These are phyloP conservation scores for Discostella pseudostelligera DNA, from an alignment of 108 stramenopile species.

Conservation along the genomic window DNA sequence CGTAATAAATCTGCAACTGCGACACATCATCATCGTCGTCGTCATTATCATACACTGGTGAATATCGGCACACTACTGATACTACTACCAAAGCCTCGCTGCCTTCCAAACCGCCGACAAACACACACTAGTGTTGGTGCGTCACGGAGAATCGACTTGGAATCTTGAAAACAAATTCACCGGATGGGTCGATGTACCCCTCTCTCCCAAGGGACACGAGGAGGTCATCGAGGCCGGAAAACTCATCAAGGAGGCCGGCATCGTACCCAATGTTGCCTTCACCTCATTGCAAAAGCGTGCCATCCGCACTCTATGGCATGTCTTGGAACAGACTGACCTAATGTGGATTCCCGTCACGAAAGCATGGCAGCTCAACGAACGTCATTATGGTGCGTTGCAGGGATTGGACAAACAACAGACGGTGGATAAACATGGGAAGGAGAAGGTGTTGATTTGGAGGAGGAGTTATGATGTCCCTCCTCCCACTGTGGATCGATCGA, in stretches of 20 bases:
- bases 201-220: slow-evolving; percentile 87
- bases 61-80: too few relatives aligned
- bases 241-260: slow-evolving; percentile 65
- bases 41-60: neutral
- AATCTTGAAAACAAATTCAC: slow-evolving; percentile 97
- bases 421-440: slow-evolving; percentile 95
- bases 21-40: too few relatives aligned
- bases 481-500: slow-evolving; percentile 71
- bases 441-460: slow-evolving; percentile 95
- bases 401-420: slow-evolving; percentile 99
- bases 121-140: slow-evolving; percentile 80
- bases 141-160: slow-evolving; percentile 97
- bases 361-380: slow-evolving; percentile 95
- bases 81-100: slow-evolving; percentile 20
- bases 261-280: slow-evolving; percentile 78
- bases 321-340: slow-evolving; percentile 84
- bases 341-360: slow-evolving; percentile 90
- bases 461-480: slow-evolving; percentile 97
- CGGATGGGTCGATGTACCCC: slow-evolving; percentile 95
- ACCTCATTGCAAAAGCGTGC: slow-evolving; percentile 93
- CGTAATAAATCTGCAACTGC: too few relatives aligned
- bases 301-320: slow-evolving; percentile 81
- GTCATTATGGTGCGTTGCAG: slow-evolving; percentile 90
- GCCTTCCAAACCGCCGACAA: slow-evolving; percentile 57
- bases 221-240: slow-evolving; percentile 84